phyloP scores from a whole-genome alignment of 805 yeast genomes.

The Yamadazyma akitaensis region DNA sequence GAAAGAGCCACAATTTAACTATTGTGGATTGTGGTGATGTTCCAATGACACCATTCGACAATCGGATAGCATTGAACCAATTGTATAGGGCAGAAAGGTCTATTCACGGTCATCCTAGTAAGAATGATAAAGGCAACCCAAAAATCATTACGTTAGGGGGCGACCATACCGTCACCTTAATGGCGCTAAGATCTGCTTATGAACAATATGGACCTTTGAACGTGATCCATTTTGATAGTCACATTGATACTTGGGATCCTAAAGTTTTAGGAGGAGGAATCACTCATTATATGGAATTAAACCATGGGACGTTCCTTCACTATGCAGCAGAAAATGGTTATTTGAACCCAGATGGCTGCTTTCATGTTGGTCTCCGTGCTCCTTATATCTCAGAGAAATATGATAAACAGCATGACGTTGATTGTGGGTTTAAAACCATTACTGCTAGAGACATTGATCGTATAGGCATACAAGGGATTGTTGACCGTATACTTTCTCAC shows the following conservation, averaged over 20 bases:
- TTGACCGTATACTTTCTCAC: conserved; percentile 26
- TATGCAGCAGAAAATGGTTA: conserved; percentile 69
- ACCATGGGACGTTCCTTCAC: conserved; percentile 70
- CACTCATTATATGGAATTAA: conserved; percentile 53
- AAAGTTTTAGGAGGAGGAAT: conserved; percentile 59
- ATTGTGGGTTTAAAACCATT: conserved; percentile 47
- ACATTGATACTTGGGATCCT: conserved; percentile 71
- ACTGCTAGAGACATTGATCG: conserved; percentile 48
- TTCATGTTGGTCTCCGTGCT: conserved; percentile 65
- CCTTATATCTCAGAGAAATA: conserved; percentile 47
- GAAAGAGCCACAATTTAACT: conserved; percentile 36
- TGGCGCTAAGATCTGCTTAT: conserved; percentile 49
- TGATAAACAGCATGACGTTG: conserved; percentile 43
- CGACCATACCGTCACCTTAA: conserved; percentile 55
- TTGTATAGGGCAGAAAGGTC: conserved; percentile 55
- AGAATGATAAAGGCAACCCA: conserved; percentile 9
- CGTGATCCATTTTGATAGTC: conserved; percentile 65
- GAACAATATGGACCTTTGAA: conserved; percentile 47
- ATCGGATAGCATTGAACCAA: conserved; percentile 58
- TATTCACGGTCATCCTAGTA: conserved; percentile 23
- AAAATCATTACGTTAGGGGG: conserved; percentile 56
- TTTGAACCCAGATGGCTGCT: conserved; percentile 43
- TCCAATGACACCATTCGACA: conserved; percentile 67
- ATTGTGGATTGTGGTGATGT: conserved; percentile 68
- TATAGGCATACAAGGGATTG: conserved; percentile 36